A percentile compares a stretch with the other conserved stretches of the same genome.
Evolutionary conservation across 305 asterid genomes (phyloP).

Genomic region (Plantago lanceolata): DNA sequence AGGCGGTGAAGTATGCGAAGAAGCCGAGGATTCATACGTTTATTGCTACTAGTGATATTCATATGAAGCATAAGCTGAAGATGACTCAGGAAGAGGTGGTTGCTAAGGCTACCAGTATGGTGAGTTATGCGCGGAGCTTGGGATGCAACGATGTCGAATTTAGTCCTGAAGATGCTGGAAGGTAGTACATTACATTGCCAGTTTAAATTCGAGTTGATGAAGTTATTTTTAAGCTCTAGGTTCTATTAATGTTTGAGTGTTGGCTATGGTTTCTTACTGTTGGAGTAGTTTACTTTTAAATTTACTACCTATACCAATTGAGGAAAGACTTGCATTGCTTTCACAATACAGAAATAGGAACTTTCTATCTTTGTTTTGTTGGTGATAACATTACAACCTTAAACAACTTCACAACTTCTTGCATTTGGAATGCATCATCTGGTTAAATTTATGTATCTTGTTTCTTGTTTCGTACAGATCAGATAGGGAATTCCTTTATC

Average conservation of each 20-base stretch:
- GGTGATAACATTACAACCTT: no score
- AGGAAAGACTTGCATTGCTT: not conserved
- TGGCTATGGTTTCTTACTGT: no score
- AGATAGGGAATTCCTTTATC: constrained; percentile 70
- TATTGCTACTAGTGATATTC: constrained; percentile 94
- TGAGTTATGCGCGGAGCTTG: constrained; percentile 72
- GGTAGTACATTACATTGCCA: constrained; percentile 31
- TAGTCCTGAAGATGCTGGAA: constrained; percentile 98
- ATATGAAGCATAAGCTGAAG: constrained; percentile 78
- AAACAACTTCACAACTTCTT: no score
- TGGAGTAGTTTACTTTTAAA: no score
- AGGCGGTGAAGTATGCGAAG: constrained; percentile 76
- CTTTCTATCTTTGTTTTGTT: no score
- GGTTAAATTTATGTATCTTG: no score
- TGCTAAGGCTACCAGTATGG: constrained; percentile 86
- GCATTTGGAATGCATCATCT: no score
- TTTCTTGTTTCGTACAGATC: constrained; percentile 46
- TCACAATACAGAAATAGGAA: not conserved
- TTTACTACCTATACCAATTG: no score
- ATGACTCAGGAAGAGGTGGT: constrained; percentile 66
- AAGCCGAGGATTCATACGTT: constrained; percentile 88
- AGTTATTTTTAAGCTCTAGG: not conserved
- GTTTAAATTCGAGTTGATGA: no score
- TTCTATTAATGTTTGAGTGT: no score
- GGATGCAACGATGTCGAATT: constrained; percentile 88